phyloP scores from a whole-genome alignment of 2,329 filamentous ascomycete species.

The Cladosporium colombiae region DNA sequence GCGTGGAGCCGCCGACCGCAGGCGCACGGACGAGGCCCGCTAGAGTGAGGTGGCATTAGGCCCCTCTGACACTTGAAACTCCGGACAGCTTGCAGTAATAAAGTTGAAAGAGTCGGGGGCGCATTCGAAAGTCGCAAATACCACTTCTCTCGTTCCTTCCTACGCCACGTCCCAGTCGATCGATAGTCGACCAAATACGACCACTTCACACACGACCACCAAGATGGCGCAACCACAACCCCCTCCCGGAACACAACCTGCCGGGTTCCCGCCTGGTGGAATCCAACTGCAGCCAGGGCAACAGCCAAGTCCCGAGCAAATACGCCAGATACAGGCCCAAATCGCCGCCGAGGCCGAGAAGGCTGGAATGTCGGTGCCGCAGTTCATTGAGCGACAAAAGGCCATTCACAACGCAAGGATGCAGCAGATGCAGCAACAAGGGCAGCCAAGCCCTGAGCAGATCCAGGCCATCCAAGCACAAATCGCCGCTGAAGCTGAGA shows the following conservation, averaged over 20 bases:
- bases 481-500: slow-evolving; percentile 77
- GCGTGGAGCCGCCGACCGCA: background rate
- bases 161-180: background rate
- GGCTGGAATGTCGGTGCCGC: slow-evolving; percentile 78
- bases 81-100: slow-evolving; percentile 4
- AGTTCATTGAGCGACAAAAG: slow-evolving; percentile 67
- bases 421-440: slow-evolving; percentile 42
- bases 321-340: slow-evolving; percentile 79
- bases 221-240: slow-evolving; percentile 26
- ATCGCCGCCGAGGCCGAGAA: slow-evolving; percentile 79
- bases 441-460: slow-evolving; percentile 75
- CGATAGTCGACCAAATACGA: background rate
- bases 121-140: background rate
- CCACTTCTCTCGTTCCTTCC: background rate
- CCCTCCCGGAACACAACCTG: slow-evolving; percentile 12
- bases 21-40: background rate
- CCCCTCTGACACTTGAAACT: background rate
- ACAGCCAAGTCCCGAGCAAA: slow-evolving; percentile 80
- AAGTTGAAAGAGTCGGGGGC: slow-evolving; percentile 9
- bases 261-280: slow-evolving; percentile 18
- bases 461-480: slow-evolving; percentile 81
- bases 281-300: slow-evolving; percentile 39
- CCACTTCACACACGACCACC: background rate
- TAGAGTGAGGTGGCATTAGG: background rate
- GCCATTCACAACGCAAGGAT: slow-evolving; percentile 57